Conservation (phyloP, 2,329 filamentous ascomycete species). For the Sordariomycetes sp. region DNA sequence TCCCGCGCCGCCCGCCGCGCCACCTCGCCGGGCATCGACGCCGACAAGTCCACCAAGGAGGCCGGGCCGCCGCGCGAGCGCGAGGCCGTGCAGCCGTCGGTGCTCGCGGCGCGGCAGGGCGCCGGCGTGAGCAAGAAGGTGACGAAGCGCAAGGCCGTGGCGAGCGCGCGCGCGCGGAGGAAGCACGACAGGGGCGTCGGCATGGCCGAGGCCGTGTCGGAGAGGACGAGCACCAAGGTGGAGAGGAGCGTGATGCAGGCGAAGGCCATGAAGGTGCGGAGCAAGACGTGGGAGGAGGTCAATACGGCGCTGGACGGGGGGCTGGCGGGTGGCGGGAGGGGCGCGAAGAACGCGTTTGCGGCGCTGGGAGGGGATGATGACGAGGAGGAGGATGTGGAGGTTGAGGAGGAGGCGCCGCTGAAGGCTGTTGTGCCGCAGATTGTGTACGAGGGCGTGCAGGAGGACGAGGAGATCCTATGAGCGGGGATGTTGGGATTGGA, state of each 20-base stretch:
- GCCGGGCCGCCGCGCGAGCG: slow-evolving; percentile 35
- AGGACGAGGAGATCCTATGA: not conserved
- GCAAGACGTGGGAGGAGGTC: slow-evolving; percentile 47
- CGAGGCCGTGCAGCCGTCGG: slow-evolving; percentile 41
- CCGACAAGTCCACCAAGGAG: slow-evolving; percentile 60
- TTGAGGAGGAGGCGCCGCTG: not conserved
- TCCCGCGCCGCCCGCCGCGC: slow-evolving; percentile 68
- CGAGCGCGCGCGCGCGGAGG: slow-evolving; percentile 43
- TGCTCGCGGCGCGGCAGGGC: slow-evolving; percentile 56
- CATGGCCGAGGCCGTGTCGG: slow-evolving; percentile 47
- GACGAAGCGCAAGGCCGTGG: slow-evolving; percentile 42
- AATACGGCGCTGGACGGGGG: slow-evolving; percentile 26
- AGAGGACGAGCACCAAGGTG: slow-evolving; percentile 45
- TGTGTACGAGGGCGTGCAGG: not conserved
- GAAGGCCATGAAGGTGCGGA: slow-evolving; percentile 33
- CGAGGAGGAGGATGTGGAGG: not conserved
- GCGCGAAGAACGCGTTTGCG: slow-evolving; percentile 1
- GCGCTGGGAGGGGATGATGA: slow-evolving; percentile 3
- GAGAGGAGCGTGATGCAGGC: slow-evolving; percentile 41
- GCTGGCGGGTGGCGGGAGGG: slow-evolving; percentile 8
- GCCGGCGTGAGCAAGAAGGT: slow-evolving; percentile 60
- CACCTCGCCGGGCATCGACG: slow-evolving; percentile 58
- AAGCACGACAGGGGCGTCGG: slow-evolving; percentile 48
- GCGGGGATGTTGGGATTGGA: not conserved
- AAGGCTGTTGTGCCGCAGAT: not conserved